These are phyloP conservation scores for Phaeotremella skinneri DNA, from an alignment of 768 basidiomycete species.

Conservation along the genomic window DNA sequence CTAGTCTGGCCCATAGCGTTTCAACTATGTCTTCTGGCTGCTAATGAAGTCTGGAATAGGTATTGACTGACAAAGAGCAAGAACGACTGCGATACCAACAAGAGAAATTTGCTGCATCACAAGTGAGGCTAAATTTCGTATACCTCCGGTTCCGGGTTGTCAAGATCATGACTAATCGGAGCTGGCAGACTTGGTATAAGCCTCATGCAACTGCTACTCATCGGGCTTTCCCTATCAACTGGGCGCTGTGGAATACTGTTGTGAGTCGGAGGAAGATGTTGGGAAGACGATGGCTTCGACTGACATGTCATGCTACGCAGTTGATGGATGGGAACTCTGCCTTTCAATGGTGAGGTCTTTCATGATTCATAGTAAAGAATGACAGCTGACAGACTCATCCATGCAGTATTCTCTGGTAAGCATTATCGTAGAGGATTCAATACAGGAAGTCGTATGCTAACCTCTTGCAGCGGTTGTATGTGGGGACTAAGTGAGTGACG, in stretches of 20 bases:
- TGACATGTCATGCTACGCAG: conserved; percentile 13
- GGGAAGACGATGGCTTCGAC: neutral
- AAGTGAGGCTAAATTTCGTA: conserved; percentile 27
- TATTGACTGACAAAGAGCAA: conserved; percentile 49
- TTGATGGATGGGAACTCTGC: conserved; percentile 62
- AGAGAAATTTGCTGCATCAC: conserved; percentile 47
- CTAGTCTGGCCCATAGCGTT: neutral
- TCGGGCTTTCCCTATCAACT: conserved; percentile 50
- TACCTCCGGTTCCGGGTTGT: neutral
- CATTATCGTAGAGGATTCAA: neutral
- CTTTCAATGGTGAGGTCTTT: conserved; percentile 61
- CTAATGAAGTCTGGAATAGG: conserved; percentile 1
- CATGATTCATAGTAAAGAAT: conserved; percentile 5
- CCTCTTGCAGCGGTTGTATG: conserved; percentile 65
- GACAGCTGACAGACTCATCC: conserved; percentile 7
- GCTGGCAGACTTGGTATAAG: conserved; percentile 77
- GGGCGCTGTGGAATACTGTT: conserved; percentile 69
- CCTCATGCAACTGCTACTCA: conserved; percentile 79
- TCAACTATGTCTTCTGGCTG: neutral
- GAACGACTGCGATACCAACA: conserved; percentile 46
- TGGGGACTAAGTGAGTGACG: conserved; percentile 61
- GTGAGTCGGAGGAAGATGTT: conserved; percentile 15
- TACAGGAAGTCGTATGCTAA: neutral
- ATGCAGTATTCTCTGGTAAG: conserved; percentile 21
- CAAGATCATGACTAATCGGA: neutral